Evolutionary conservation across 345 rosid species (phyloP).

Genomic region (Nasturtium officinale): DNA sequence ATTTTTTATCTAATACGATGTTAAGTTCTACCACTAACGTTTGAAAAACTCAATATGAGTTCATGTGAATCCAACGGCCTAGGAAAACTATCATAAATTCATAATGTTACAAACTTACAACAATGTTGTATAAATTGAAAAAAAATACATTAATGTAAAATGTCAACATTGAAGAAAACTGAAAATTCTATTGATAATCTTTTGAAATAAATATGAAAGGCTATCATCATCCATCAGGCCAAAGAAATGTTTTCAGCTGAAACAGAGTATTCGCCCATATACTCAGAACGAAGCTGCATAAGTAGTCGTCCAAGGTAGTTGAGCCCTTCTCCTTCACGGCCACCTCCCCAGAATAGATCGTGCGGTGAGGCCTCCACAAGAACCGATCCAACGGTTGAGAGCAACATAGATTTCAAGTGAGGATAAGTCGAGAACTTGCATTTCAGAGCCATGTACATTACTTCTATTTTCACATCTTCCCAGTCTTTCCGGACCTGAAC

Average conservation of each 20-base stretch:
- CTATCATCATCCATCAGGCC: background rate
- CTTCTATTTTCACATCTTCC: constrained; percentile 74
- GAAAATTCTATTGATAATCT: background rate
- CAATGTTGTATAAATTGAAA: background rate
- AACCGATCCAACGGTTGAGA: constrained; percentile 74
- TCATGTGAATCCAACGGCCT: background rate
- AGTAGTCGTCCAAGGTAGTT: constrained; percentile 87
- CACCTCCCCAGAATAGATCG: constrained; percentile 96
- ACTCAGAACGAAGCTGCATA: constrained; percentile 88
- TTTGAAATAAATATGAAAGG: constrained; percentile 8
- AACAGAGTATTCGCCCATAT: constrained; percentile 60
- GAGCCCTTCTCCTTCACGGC: constrained; percentile 93
- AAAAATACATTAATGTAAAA: constrained; percentile 7
- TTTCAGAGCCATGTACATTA: constrained; percentile 77
- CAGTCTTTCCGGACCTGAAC: constrained; percentile 79
- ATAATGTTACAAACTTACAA: constrained; percentile 31
- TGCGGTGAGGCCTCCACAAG: constrained; percentile 95
- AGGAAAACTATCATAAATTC: background rate
- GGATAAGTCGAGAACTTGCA: constrained; percentile 88
- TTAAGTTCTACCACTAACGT: too few relatives aligned
- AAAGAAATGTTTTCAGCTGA: constrained; percentile 46
- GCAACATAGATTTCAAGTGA: constrained; percentile 76
- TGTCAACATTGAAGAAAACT: constrained; percentile 12
- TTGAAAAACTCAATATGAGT: background rate
- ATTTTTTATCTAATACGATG: too few relatives aligned